A percentile compares a stretch with the other conserved stretches of the same genome.
These are phyloP conservation scores for Phaeotremella skinneri DNA, from an alignment of 768 basidiomycete species.

Conservation along the genomic window DNA sequence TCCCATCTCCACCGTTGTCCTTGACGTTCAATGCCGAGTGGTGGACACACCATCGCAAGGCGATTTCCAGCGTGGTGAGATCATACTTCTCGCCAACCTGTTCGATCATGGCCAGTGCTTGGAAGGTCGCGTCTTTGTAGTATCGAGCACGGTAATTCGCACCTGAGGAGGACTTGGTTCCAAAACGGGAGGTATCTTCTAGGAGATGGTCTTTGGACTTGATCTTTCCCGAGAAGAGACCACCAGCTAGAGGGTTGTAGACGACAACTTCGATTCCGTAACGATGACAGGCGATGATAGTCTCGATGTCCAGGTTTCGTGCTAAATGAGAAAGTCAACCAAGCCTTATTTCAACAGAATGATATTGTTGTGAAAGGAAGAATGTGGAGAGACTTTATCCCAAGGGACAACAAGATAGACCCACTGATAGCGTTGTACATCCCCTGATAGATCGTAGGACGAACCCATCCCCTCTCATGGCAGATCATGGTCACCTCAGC, in stretches of 20 bases:
- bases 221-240: constrained; percentile 39
- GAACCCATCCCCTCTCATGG: constrained; percentile 56
- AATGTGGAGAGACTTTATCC: neutral
- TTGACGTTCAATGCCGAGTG: constrained; percentile 57
- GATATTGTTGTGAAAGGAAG: too few relatives aligned
- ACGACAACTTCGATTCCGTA: constrained; percentile 46
- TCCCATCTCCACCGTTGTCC: constrained; percentile 37
- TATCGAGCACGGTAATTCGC: constrained; percentile 37
- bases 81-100: constrained; percentile 53
- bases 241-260: constrained; percentile 48
- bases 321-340: constrained; percentile 11
- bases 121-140: constrained; percentile 53
- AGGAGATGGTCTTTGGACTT: constrained; percentile 32
- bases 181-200: constrained; percentile 32
- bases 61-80: constrained; percentile 52
- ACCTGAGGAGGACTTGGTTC: constrained; percentile 17
- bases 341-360: neutral
- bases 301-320: constrained; percentile 32
- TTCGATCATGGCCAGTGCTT: constrained; percentile 56
- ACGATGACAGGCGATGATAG: constrained; percentile 33
- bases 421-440: constrained; percentile 46
- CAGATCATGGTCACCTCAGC: constrained; percentile 56
- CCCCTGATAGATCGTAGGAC: constrained; percentile 58
- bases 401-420: neutral
- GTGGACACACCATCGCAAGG: constrained; percentile 58